phyloP scores from a whole-genome alignment of 2,329 filamentous ascomycete genomes.

The Polychaeton citri region DNA sequence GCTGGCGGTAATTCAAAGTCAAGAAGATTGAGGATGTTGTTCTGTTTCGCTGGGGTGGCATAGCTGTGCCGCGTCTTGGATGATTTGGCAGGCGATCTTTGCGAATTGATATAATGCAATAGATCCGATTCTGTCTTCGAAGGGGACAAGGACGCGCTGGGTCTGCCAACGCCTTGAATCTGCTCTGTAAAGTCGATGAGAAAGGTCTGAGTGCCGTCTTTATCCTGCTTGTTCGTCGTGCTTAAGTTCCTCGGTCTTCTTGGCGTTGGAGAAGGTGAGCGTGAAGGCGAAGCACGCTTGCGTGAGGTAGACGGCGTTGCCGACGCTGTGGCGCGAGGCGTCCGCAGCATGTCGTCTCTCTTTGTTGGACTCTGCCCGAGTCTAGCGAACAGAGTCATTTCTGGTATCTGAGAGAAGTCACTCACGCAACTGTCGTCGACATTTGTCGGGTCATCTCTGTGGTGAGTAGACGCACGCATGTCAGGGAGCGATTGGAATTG shows the following conservation, averaged over 20 bases:
- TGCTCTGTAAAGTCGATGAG: slow-evolving; percentile 83
- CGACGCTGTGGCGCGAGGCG: slow-evolving; percentile 6
- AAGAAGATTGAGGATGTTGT: slow-evolving; percentile 54
- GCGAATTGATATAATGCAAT: slow-evolving; percentile 26
- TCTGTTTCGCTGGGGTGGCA: slow-evolving; percentile 30
- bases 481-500: slow-evolving; percentile 14
- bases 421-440: slow-evolving; percentile 66
- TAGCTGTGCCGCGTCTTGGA: slow-evolving; percentile 17
- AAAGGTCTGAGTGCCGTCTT: slow-evolving; percentile 61
- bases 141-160: slow-evolving; percentile 34
- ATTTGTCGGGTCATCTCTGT: slow-evolving; percentile 19
- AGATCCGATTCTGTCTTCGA: slow-evolving; percentile 38
- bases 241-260: slow-evolving; percentile 29
- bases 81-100: slow-evolving; percentile 28
- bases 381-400: slow-evolving; percentile 71
- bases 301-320: slow-evolving; percentile 39
- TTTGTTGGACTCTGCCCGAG: slow-evolving; percentile 44
- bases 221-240: slow-evolving; percentile 29
- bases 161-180: slow-evolving; percentile 31
- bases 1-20: slow-evolving; percentile 91
- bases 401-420: slow-evolving; percentile 77
- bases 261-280: slow-evolving; percentile 40
- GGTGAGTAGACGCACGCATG: slow-evolving; percentile 8
- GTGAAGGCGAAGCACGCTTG: slow-evolving; percentile 25
- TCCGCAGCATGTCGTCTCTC: slow-evolving; percentile 14